phyloP scores from a whole-genome alignment of 2,329 filamentous ascomycete genomes.

The Talaromyces islandicus region DNA sequence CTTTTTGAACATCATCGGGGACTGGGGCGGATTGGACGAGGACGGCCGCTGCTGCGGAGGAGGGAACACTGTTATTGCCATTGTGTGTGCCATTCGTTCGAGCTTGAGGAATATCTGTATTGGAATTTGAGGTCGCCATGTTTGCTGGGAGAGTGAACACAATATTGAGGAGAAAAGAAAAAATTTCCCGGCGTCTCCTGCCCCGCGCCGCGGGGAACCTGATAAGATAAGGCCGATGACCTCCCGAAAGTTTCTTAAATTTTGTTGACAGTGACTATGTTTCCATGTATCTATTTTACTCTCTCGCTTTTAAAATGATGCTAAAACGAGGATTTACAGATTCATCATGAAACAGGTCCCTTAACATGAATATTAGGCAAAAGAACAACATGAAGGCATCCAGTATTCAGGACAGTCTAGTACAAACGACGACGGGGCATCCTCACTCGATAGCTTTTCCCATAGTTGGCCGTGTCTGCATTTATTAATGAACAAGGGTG shows the following conservation, averaged over 20 bases:
- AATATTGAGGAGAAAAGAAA: not conserved
- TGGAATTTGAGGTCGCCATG: not conserved
- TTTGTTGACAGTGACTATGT: no score
- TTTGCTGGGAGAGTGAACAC: not conserved
- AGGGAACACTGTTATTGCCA: not conserved
- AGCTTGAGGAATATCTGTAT: not conserved
- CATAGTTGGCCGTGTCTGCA: not conserved
- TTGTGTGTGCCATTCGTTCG: not conserved
- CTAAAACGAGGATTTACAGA: not conserved
- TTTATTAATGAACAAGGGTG: not conserved
- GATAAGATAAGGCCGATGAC: not conserved
- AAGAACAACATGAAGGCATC: not conserved
- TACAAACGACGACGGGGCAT: not conserved
- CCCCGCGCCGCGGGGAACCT: not conserved
- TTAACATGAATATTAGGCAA: not conserved
- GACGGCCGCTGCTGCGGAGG: constrained; percentile 69
- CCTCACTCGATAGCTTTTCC: no score
- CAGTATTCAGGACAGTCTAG: not conserved
- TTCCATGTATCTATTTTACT: no score
- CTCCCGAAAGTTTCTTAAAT: no score
- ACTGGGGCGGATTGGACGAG: constrained; percentile 78
- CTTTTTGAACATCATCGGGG: constrained; percentile 69
- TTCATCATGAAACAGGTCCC: not conserved
- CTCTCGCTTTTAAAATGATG: not conserved
- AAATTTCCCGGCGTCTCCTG: not conserved